These are phyloP conservation scores for Pleurotus citrinopileatus DNA, from an alignment of 768 basidiomycete species.

Conservation along the genomic window DNA sequence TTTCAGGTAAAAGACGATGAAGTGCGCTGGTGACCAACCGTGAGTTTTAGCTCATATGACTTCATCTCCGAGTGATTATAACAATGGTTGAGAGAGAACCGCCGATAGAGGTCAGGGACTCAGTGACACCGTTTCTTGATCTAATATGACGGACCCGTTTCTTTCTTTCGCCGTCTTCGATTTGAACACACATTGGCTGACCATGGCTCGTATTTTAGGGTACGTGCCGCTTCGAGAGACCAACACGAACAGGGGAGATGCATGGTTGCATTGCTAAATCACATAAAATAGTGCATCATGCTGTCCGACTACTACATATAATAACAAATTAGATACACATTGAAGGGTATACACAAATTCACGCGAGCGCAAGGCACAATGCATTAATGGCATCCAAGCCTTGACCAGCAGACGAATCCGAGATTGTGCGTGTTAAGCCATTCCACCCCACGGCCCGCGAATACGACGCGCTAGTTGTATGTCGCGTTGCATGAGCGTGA, in stretches of 20 bases:
- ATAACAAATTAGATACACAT: background rate
- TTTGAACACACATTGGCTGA: background rate
- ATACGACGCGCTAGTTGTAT: slow-evolving; percentile 96
- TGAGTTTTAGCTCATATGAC: background rate
- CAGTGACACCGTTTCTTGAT: slow-evolving; percentile 74
- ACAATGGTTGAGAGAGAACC: slow-evolving; percentile 73
- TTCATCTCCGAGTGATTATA: slow-evolving; percentile 60
- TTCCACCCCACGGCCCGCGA: slow-evolving; percentile 84
- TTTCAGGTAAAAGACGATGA: background rate
- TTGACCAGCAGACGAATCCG: too few relatives aligned
- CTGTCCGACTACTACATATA: background rate
- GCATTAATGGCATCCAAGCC: too few relatives aligned
- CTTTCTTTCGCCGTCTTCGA: background rate
- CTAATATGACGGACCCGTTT: slow-evolving; percentile 71
- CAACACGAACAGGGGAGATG: too few relatives aligned
- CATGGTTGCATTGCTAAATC: too few relatives aligned
- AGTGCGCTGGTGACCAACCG: background rate
- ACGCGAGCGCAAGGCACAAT: too few relatives aligned
- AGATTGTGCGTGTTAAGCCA: too few relatives aligned
- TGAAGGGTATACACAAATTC: background rate
- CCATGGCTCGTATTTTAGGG: background rate
- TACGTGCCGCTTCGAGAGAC: too few relatives aligned
- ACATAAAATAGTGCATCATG: too few relatives aligned
- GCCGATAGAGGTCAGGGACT: slow-evolving; percentile 38
- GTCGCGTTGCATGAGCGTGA: slow-evolving; percentile 96